These are phyloP conservation scores for Lentinula sp. DNA, from an alignment of 768 basidiomycete species.

Conservation along the genomic window DNA sequence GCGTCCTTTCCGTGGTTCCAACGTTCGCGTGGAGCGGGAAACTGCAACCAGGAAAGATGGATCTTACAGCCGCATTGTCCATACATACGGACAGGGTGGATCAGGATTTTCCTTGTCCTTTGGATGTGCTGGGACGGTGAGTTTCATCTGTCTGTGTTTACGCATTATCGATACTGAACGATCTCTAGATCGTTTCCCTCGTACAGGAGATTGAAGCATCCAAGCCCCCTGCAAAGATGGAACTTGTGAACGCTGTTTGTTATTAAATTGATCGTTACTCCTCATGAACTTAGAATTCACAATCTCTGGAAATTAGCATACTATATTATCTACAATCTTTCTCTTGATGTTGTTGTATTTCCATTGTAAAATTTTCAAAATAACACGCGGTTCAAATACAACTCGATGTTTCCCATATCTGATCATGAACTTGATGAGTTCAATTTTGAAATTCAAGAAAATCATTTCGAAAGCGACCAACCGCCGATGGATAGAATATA, in stretches of 20 bases:
- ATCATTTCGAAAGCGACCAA: no score
- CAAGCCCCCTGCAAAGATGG: constrained; percentile 1
- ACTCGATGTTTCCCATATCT: no score
- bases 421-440: no score
- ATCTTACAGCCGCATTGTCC: constrained; percentile 16
- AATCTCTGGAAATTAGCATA: no score
- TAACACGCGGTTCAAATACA: no score
- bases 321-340: no score
- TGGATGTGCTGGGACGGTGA: constrained; percentile 15
- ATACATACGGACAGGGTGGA: constrained; percentile 22
- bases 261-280: neutral
- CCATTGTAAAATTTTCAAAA: no score
- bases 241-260: neutral
- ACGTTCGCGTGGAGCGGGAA: constrained; percentile 24
- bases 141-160: neutral
- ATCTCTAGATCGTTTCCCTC: neutral
- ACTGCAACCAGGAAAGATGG: constrained; percentile 4
- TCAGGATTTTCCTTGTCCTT: constrained; percentile 19
- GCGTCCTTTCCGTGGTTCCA: constrained; percentile 19
- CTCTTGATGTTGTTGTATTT: no score
- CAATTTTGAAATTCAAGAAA: no score
- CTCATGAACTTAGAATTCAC: neutral
- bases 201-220: neutral
- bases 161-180: neutral
- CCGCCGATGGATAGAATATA: no score